phyloP scores from a whole-genome alignment of 108 stramenopile genomes.

The Cyclotella atomus region DNA sequence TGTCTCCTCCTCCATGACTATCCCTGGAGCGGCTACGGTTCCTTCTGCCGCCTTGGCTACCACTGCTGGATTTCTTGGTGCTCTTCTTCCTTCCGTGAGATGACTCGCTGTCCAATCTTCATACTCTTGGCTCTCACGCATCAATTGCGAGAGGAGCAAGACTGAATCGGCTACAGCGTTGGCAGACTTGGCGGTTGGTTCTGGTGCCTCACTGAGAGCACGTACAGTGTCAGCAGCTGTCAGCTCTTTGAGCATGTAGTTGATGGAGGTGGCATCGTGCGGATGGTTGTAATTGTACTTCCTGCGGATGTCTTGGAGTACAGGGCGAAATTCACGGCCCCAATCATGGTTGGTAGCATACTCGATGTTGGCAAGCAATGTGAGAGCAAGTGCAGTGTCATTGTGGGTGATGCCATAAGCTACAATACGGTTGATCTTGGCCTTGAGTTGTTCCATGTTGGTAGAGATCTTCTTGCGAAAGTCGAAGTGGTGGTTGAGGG shows the following conservation, averaged over 20 bases:
- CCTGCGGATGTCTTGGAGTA: neutral
- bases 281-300: neutral
- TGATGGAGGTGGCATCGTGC: conserved; percentile 4
- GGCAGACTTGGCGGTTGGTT: neutral
- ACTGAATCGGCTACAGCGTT: neutral
- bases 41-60: neutral
- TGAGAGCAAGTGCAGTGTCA: too few species aligned
- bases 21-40: too few species aligned
- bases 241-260: conserved; percentile 4
- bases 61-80: neutral
- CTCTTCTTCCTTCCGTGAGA: neutral
- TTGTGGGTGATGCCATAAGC: neutral
- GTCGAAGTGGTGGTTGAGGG: neutral
- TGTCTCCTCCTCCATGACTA: too few species aligned
- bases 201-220: conserved; percentile 4
- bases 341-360: neutral
- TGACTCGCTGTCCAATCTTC: neutral
- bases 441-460: neutral
- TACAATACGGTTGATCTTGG: neutral
- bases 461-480: neutral
- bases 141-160: too few species aligned
- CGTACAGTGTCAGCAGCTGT: conserved; percentile 3
- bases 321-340: neutral
- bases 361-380: conserved; percentile 10
- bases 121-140: neutral